Conservation (phyloP, 2,329 filamentous ascomycete species). For the Fusarium concolor region DNA sequence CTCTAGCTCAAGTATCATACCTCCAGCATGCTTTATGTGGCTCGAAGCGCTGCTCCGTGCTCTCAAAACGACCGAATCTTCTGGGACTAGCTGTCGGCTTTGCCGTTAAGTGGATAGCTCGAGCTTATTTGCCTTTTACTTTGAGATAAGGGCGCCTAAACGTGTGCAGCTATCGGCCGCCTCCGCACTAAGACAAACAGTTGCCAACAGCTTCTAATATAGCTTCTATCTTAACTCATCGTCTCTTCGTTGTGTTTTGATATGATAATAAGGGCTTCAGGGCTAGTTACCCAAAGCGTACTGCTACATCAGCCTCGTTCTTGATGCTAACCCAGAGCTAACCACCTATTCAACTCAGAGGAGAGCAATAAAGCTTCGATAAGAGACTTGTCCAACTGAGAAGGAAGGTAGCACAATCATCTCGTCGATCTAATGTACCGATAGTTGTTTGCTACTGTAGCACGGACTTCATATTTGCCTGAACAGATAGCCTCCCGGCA, state of each 20-base stretch:
- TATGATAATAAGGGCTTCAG: background rate
- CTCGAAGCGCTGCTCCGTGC: constrained; percentile 5
- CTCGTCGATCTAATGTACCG: background rate
- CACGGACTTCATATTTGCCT: constrained; percentile 1
- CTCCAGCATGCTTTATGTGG: constrained; percentile 4
- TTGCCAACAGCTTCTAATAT: background rate
- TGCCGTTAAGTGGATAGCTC: constrained; percentile 19
- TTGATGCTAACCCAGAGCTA: background rate
- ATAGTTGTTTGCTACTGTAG: constrained; percentile 5
- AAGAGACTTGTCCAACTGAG: background rate
- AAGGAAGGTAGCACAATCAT: background rate
- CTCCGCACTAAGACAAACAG: constrained; percentile 4
- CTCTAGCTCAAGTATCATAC: constrained; percentile 1
- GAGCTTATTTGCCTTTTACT: constrained; percentile 11
- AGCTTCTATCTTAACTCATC: background rate
- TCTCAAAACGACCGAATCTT: constrained; percentile 6
- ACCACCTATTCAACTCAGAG: background rate
- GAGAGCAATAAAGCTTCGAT: background rate
- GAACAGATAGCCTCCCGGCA: constrained; percentile 11
- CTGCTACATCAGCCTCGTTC: background rate
- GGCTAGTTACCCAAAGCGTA: background rate
- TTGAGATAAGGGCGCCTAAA: background rate
- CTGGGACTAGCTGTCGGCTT: constrained; percentile 10
- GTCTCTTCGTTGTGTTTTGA: background rate
- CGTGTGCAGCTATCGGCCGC: constrained; percentile 10